Evolutionary conservation across 2,329 filamentous ascomycete genomes (phyloP).

Genomic region (Fusarium mundagurra): DNA sequence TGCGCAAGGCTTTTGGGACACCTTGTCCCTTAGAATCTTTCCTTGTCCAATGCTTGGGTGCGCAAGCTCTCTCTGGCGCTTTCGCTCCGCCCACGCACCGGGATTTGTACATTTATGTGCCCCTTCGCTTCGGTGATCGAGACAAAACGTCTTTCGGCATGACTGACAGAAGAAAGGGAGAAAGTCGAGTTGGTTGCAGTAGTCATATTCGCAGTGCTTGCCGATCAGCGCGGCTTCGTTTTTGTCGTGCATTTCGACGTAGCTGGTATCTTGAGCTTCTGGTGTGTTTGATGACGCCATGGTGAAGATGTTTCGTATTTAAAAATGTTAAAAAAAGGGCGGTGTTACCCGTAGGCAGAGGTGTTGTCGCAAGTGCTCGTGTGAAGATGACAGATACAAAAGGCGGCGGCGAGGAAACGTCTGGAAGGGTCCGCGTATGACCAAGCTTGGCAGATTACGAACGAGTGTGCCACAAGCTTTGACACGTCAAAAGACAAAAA

Average conservation of each 20-base stretch:
- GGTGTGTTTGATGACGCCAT: conserved; percentile 65
- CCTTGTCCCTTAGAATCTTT: conserved; percentile 63
- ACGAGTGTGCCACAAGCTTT: conserved; percentile 6
- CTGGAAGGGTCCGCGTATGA: conserved; percentile 47
- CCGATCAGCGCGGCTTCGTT: conserved; percentile 86
- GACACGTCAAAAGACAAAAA: neutral
- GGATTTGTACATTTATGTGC: conserved; percentile 74
- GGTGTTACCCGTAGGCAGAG: conserved; percentile 40
- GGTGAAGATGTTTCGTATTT: conserved; percentile 36
- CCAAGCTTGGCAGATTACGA: conserved; percentile 40
- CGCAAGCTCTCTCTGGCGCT: conserved; percentile 63
- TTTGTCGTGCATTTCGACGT: conserved; percentile 76
- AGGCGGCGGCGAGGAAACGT: conserved; percentile 45
- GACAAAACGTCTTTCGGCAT: conserved; percentile 85
- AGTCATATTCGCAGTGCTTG: conserved; percentile 88
- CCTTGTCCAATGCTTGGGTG: conserved; percentile 64
- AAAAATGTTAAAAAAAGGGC: conserved; percentile 1
- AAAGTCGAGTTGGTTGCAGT: conserved; percentile 96
- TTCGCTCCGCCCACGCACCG: conserved; percentile 70
- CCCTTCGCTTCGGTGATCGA: conserved; percentile 90
- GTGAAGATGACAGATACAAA: conserved; percentile 36
- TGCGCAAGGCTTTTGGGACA: conserved; percentile 74
- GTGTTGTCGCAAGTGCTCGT: conserved; percentile 41
- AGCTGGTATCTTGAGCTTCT: conserved; percentile 62
- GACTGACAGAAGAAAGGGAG: conserved; percentile 94